Evolutionary conservation across 192 early-diverging fungal genomes (phyloP).

Genomic region (Pecoramyces ruminantium): DNA sequence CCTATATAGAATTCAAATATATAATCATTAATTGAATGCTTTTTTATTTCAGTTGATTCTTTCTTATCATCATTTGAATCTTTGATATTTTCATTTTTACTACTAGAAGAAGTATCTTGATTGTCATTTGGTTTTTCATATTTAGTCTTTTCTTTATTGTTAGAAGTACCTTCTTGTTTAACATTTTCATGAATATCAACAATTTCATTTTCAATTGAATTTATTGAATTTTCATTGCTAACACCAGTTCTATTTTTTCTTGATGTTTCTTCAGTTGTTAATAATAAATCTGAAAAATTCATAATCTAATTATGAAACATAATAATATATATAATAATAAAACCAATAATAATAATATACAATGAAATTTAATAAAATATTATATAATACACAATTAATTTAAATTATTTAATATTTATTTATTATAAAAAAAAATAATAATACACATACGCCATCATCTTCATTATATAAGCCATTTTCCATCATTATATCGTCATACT

Average conservation of each 20-base stretch:
- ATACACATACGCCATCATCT: neutral
- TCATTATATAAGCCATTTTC: neutral
- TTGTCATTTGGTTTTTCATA: neutral
- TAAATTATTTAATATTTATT: too few relatives aligned
- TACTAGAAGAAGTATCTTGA: neutral
- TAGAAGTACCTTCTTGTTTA: neutral
- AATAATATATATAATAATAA: too few relatives aligned
- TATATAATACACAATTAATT: too few relatives aligned
- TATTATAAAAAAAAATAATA: too few relatives aligned
- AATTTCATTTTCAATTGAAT: neutral
- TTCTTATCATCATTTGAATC: neutral
- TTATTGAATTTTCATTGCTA: neutral
- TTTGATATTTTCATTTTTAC: neutral
- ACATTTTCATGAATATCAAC: neutral
- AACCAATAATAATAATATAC: too few relatives aligned
- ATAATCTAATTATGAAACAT: neutral
- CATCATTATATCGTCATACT: conserved; percentile 9
- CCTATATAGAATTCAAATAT: neutral
- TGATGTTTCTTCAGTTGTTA: neutral
- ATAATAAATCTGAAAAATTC: neutral
- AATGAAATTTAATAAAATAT: too few relatives aligned
- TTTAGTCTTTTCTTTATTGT: neutral
- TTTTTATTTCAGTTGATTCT: neutral
- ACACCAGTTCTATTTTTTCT: neutral
- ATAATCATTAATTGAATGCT: neutral